Conservation (phyloP, 441 rosid species). For the Eruca vesicaria region DNA sequence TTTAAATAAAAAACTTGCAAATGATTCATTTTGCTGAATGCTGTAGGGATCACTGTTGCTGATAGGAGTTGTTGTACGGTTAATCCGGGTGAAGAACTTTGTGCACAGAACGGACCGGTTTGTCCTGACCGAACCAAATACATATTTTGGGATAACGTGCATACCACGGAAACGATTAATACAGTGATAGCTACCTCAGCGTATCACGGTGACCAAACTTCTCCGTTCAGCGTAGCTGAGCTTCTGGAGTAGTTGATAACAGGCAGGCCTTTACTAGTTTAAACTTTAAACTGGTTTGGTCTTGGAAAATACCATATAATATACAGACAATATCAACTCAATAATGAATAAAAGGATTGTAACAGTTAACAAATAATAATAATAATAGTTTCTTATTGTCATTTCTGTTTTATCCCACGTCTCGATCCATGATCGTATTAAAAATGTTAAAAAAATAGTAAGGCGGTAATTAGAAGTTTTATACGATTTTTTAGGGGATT, state of each 20-base stretch:
- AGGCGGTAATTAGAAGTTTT: no score
- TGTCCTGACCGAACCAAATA: slow-evolving; percentile 24
- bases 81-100: slow-evolving; percentile 27
- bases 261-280: neutral
- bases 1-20: neutral
- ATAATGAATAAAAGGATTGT: slow-evolving; percentile 1
- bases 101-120: slow-evolving; percentile 1
- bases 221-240: slow-evolving; percentile 12
- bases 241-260: neutral
- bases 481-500: no score
- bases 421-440: no score
- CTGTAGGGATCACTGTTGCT: slow-evolving; percentile 16
- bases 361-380: neutral
- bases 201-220: neutral
- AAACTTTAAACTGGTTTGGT: neutral
- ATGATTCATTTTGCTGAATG: neutral
- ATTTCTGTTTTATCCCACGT: no score
- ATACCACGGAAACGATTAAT: slow-evolving; percentile 14
- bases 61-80: slow-evolving; percentile 28
- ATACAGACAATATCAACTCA: neutral
- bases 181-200: neutral
- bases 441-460: no score
- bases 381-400: neutral
- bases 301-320: neutral
- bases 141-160: slow-evolving; percentile 31